Evolutionary conservation across 495 filamentous ascomycete genomes (phyloP), one percentile per base, ranked within the genome.

Genomic region (Trichoderma reesei): DNA sequence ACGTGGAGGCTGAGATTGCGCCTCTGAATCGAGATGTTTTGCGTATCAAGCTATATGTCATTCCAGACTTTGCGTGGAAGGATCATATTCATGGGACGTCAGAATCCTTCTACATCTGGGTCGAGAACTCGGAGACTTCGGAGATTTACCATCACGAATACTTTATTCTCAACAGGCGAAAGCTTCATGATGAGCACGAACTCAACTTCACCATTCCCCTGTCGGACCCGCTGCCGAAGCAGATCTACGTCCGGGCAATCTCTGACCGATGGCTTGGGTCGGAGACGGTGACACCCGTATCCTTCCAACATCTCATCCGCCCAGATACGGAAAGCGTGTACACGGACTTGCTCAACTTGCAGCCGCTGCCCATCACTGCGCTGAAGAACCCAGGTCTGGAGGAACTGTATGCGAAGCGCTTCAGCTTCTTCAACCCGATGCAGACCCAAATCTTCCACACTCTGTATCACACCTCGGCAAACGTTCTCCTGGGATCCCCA

Each of bases 91-190:
- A 99, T 73, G 95, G 95, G 3, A 88, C 85, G 5, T 96, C 93
- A 2, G 94, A 99, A 71, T 92, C 91, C 20, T 99, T 94, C 75
- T 98, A 92, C 85, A 87, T 98, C 60, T 98, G 95, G 95, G 93
- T 98, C 16, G 94, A 99, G 75, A 96, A 98, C 70, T 97, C 93
- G 0, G 95, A 98, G 68, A 96, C 92, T 0, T 93, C 90, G 1
- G 92, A 98, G 72, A 97, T 99, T 42, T 99, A 96, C 68, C 94
- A 99, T 69, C 91, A 96, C 64, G 94, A 99, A 73, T 96, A 88
- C 73, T 98, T 98, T 76, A 90, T 99, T 61, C 80, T 99, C 6
- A 92, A 83, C 62, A 81, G 91, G 62, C 89, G 85, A 75, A 97
- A 96, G 77, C 79, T 98, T 0, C 84, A 96, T 67, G 90, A 96